Base-by-base conservation (phyloP, 768 basidiomycete genomes). In the Lactifluus volemus region DNA sequence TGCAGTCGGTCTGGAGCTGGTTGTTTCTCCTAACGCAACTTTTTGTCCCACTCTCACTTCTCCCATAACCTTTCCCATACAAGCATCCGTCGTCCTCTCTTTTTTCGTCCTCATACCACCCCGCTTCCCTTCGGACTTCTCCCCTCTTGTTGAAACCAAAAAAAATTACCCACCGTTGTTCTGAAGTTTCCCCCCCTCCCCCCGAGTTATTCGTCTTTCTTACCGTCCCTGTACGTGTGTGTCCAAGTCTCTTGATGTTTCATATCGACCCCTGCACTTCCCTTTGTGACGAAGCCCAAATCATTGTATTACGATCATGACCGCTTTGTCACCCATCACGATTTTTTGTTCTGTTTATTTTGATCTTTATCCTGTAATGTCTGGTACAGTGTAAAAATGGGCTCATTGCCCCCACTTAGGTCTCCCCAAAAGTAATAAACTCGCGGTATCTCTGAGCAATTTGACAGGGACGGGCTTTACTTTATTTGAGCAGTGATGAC, bases 311-410 rank as follows among this genome's bases (percentile, higher is more conserved):
- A 51, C 36, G 53, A 52, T 38, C 29, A 41, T 21, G 49, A 56
- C 15, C 38, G 19, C 45, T 48, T 42, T 58, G 56, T 62, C n/a
- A 53, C 41, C 44, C 58, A 62, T 49, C 39, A 34, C 47, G 51
- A 17, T 6, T 58, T 29, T 19, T 58, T 25, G 15, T 49, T 34
- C 51, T 53, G 55, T 58, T 58, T 53, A 49, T 57, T 56, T 48
- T 58, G 51, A 36, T 42, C 51, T 30, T 49, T 58, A 62, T 58
- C 61, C 21, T 62, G 61, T 62, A 62, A 49, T 42, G 55, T 42
- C 25, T 42, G 55, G 30, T 49, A 45, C 44, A 51, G 55, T 62
- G 55, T 62, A 62, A 62, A 58, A 58, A n/a, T 9, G 42, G 52
- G 50, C 14, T 45, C 29, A 36, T 48, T 57, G 49, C 45, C 45